phyloP scores from a whole-genome alignment of 441 rosid species.

The Adansonia madagascariensis region DNA sequence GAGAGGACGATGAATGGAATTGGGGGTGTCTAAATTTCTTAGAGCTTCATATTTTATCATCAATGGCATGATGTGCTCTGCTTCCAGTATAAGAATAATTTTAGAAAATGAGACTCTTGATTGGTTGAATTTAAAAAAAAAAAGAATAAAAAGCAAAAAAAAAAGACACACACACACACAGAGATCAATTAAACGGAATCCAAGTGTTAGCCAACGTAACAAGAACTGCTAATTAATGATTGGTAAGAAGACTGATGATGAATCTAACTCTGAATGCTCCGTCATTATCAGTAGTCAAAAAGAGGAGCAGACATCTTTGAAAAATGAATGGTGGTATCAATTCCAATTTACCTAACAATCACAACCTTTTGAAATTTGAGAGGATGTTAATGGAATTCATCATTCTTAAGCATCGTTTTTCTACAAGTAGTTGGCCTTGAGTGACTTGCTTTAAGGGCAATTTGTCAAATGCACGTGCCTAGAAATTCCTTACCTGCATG shows the following conservation, averaged over 20 bases:
- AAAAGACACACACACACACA: not conserved
- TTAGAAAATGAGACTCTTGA: too few species aligned
- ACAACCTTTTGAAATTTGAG: not conserved
- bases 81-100: not conserved
- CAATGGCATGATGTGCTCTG: not conserved
- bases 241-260: not conserved
- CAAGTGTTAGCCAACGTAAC: not conserved
- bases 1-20: not conserved
- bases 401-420: not conserved
- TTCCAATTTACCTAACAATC: not conserved
- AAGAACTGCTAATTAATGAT: not conserved
- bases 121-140: too few species aligned
- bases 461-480: conserved; percentile 10
- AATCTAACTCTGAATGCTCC: not conserved
- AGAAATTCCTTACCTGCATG: not conserved
- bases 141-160: too few species aligned
- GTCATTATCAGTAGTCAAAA: conserved; percentile 2
- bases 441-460: not conserved
- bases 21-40: too few species aligned
- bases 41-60: too few species aligned
- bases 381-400: too few species aligned
- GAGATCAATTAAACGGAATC: not conserved
- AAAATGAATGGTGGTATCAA: not conserved
- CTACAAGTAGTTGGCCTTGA: not conserved
- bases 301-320: not conserved